These are phyloP conservation scores for Wallemia hederae DNA, from an alignment of 1,284 basidiomycete species.

Conservation along the genomic window DNA sequence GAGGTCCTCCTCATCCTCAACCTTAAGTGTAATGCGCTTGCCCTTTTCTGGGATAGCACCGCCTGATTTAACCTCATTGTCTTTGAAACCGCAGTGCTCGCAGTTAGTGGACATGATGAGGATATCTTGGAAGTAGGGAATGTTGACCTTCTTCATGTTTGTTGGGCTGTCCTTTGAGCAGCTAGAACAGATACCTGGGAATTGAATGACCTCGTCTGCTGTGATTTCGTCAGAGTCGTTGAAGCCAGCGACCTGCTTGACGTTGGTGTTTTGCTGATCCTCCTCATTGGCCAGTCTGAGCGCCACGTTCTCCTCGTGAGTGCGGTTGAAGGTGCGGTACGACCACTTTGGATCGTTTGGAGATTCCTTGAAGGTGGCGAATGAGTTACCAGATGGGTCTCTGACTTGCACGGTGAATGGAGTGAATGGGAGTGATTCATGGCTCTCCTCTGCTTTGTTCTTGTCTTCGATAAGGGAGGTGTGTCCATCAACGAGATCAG, in stretches of 20 bases:
- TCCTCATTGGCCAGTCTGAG: constrained; percentile 32
- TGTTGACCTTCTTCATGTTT: constrained; percentile 82
- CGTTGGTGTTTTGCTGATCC: constrained; percentile 10
- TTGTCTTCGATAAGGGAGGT: constrained; percentile 8
- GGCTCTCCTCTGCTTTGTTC: constrained; percentile 15
- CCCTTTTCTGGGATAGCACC: constrained; percentile 59
- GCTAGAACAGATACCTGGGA: constrained; percentile 64
- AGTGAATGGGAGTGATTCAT: constrained; percentile 22
- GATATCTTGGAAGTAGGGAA: constrained; percentile 93
- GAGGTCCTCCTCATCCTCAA: constrained; percentile 81
- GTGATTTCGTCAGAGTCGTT: constrained; percentile 17
- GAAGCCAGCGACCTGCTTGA: constrained; percentile 7
- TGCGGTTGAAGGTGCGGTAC: constrained; percentile 56
- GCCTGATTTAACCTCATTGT: constrained; percentile 93
- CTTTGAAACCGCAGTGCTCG: constrained; percentile 72
- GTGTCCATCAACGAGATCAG: not conserved
- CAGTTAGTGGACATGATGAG: constrained; percentile 98
- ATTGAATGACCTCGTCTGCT: constrained; percentile 63
- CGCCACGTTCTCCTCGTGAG: constrained; percentile 49
- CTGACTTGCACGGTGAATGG: constrained; percentile 64
- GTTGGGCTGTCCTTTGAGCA: constrained; percentile 64
- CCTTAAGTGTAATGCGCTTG: constrained; percentile 60
- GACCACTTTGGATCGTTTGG: constrained; percentile 70
- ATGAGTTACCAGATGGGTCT: constrained; percentile 85
- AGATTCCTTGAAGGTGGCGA: constrained; percentile 52